Evolutionary conservation across 2,329 filamentous ascomycete species (phyloP).

Genomic region (Trichoderma brevicompactum): DNA sequence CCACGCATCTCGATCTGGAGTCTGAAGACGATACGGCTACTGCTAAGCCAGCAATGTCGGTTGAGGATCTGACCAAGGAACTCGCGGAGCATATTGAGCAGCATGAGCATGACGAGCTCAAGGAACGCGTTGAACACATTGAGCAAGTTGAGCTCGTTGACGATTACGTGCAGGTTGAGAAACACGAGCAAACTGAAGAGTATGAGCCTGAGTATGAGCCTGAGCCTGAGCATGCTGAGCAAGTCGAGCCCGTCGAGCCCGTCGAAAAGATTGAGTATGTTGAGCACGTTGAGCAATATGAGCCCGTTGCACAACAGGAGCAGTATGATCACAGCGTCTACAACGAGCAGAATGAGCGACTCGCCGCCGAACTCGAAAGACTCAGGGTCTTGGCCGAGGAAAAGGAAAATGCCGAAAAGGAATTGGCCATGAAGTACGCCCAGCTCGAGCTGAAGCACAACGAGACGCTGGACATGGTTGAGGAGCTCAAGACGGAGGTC

Average conservation of each 20-base stretch:
- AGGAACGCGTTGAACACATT: background rate
- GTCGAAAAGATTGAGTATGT: slow-evolving; percentile 41
- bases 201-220: background rate
- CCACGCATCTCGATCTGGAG: slow-evolving; percentile 59
- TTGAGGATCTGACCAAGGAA: slow-evolving; percentile 47
- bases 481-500: slow-evolving; percentile 87
- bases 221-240: background rate
- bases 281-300: background rate
- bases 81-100: slow-evolving; percentile 8
- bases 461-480: slow-evolving; percentile 80
- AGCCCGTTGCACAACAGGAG: slow-evolving; percentile 26
- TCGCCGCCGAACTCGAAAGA: slow-evolving; percentile 67
- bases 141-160: background rate
- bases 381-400: slow-evolving; percentile 73
- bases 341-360: slow-evolving; percentile 17
- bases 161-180: background rate
- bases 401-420: slow-evolving; percentile 74
- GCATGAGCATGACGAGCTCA: background rate
- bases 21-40: slow-evolving; percentile 50
- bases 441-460: slow-evolving; percentile 82
- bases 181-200: background rate
- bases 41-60: slow-evolving; percentile 48
- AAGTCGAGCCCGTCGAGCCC: background rate
- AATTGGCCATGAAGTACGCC: slow-evolving; percentile 78
- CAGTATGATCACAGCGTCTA: slow-evolving; percentile 32